phyloP scores from a whole-genome alignment of 1,284 basidiomycete species.

The Ceratobasidium sp. region DNA sequence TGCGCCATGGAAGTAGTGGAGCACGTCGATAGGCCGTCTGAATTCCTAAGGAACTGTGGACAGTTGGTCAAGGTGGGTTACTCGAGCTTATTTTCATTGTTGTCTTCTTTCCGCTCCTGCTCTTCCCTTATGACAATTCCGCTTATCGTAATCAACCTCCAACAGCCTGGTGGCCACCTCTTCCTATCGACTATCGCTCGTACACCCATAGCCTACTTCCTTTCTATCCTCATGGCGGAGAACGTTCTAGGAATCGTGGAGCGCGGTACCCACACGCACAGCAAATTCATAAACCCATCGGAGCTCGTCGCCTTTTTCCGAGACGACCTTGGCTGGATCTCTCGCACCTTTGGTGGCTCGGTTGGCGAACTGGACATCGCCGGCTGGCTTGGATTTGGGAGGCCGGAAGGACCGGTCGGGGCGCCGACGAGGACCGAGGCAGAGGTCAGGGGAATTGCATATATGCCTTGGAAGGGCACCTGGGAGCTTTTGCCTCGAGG shows the following conservation, averaged over 20 bases:
- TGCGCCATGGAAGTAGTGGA: conserved; percentile 99
- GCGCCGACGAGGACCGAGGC: conserved; percentile 68
- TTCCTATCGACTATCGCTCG: conserved; percentile 97
- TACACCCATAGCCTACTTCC: conserved; percentile 86
- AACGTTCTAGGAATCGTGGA: conserved; percentile 84
- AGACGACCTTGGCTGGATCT: conserved; percentile 56
- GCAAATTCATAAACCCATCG: conserved; percentile 88
- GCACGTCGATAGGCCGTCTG: conserved; percentile 91
- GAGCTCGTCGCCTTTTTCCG: conserved; percentile 90
- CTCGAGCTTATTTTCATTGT: background rate
- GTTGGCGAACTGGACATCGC: conserved; percentile 48
- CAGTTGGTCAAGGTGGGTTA: conserved; percentile 81
- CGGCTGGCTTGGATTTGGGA: conserved; percentile 30
- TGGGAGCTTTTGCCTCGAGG: conserved; percentile 74
- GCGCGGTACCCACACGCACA: conserved; percentile 89
- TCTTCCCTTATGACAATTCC: background rate
- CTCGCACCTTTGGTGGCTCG: conserved; percentile 48
- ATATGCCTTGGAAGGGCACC: conserved; percentile 74
- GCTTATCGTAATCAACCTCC: conserved; percentile 57
- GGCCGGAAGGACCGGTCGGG: conserved; percentile 45
- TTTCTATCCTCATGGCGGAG: conserved; percentile 93
- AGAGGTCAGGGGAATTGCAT: conserved; percentile 83
- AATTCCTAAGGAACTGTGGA: conserved; percentile 83
- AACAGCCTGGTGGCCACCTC: conserved; percentile 91
- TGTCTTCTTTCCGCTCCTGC: background rate